Evolutionary conservation across 2,329 filamentous ascomycete species (phyloP).

Genomic region (Gaeumannomyces sp.): DNA sequence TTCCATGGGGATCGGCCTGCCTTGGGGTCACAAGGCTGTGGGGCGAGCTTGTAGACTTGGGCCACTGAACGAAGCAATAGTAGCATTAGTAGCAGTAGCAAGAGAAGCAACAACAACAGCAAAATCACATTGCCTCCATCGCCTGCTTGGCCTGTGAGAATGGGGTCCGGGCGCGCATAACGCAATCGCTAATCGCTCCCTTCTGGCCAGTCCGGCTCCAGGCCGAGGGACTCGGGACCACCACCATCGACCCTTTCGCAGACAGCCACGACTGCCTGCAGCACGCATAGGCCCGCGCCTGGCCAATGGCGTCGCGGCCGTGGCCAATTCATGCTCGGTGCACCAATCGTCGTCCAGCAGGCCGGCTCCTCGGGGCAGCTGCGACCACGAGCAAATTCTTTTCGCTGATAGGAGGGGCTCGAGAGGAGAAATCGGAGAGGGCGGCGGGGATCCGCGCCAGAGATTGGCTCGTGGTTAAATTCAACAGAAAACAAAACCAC

Average conservation of each 20-base stretch:
- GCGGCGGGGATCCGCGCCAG: not conserved
- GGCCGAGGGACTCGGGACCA: not conserved
- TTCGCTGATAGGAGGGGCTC: not conserved
- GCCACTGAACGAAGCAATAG: not conserved
- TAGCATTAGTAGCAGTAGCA: not conserved
- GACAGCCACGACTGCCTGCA: conserved; percentile 44
- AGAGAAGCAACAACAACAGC: not conserved
- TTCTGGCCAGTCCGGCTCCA: not conserved
- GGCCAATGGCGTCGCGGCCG: conserved; percentile 13
- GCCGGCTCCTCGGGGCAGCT: not conserved
- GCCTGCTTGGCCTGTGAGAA: too few relatives aligned
- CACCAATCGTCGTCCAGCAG: too few relatives aligned
- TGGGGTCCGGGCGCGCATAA: not conserved
- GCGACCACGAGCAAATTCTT: not conserved
- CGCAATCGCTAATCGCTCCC: not conserved
- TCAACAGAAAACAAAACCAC: not conserved
- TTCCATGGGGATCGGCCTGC: too few relatives aligned
- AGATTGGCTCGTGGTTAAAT: not conserved
- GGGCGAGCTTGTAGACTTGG: not conserved
- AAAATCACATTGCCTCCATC: too few relatives aligned
- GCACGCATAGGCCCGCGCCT: conserved; percentile 20
- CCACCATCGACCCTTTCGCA: conserved; percentile 31
- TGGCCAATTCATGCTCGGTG: not conserved
- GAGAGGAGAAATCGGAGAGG: not conserved
- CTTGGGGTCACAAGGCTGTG: not conserved